Conservation (phyloP, 768 basidiomycete genomes). For the Serendipita sp. region DNA sequence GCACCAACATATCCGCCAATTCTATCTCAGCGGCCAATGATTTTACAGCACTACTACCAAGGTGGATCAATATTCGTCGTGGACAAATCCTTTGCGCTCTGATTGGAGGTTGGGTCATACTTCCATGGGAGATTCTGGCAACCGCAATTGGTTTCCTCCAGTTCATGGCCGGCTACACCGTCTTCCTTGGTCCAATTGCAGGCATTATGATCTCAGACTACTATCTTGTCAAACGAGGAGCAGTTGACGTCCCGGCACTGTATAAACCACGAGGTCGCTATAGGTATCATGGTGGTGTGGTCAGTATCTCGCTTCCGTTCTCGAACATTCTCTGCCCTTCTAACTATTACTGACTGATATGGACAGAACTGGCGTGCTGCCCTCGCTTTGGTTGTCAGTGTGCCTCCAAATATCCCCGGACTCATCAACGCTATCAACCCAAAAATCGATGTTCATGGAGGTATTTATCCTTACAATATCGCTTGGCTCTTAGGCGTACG, state of each 20-base stretch:
- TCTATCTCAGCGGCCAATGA: slow-evolving; percentile 65
- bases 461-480: slow-evolving; percentile 43
- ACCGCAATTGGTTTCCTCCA: slow-evolving; percentile 34
- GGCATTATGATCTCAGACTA: slow-evolving; percentile 28
- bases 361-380: slow-evolving; percentile 75
- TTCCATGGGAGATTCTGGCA: slow-evolving; percentile 9
- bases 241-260: slow-evolving; percentile 70
- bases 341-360: background rate
- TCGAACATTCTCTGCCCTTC: background rate
- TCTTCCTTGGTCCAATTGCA: slow-evolving; percentile 74
- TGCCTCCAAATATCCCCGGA: slow-evolving; percentile 60
- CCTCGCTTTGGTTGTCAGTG: slow-evolving; percentile 46
- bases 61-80: slow-evolving; percentile 7
- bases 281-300: slow-evolving; percentile 57
- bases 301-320: slow-evolving; percentile 21
- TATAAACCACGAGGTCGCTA: slow-evolving; percentile 69
- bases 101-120: slow-evolving; percentile 54
- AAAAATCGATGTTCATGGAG: slow-evolving; percentile 42
- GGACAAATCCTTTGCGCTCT: slow-evolving; percentile 34
- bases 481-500: slow-evolving; percentile 63
- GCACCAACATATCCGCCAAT: slow-evolving; percentile 58
- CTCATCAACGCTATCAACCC: slow-evolving; percentile 59
- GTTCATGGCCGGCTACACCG: slow-evolving; percentile 73
- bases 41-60: slow-evolving; percentile 58
- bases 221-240: slow-evolving; percentile 56